Percentiles rank a stretch among this genome's conserved stretches.
Conservation (phyloP, 2,329 filamentous ascomycete genomes). For the Neocucurbitaria cava region DNA sequence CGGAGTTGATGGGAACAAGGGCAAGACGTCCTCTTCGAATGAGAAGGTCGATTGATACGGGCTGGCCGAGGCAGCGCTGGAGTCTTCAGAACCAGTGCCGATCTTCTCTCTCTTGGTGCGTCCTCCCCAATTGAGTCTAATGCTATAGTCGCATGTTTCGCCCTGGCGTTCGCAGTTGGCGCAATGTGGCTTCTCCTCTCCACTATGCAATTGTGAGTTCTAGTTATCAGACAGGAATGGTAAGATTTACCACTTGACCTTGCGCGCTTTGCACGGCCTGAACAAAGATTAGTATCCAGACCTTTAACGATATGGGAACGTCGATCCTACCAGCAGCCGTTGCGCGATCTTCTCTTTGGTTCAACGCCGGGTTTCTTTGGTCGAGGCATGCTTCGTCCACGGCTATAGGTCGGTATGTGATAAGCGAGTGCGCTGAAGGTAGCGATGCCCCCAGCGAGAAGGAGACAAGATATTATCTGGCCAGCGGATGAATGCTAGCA, state of each 20-base stretch:
- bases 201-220: conserved; percentile 53
- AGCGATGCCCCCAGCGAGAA: background rate
- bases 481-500: background rate
- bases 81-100: conserved; percentile 29
- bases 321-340: conserved; percentile 67
- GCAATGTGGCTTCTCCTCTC: conserved; percentile 77
- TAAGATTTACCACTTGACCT: conserved; percentile 71
- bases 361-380: conserved; percentile 70
- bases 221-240: background rate
- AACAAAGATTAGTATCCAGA: conserved; percentile 14
- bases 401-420: background rate
- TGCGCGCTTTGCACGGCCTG: conserved; percentile 81
- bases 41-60: conserved; percentile 39
- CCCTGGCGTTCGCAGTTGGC: conserved; percentile 74
- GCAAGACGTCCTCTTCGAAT: conserved; percentile 33
- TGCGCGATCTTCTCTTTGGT: conserved; percentile 71
- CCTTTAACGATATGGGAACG: background rate
- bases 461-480: conserved; percentile 1
- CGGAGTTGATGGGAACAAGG: conserved; percentile 28
- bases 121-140: conserved; percentile 82
- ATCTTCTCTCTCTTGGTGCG: conserved; percentile 66
- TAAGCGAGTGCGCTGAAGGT: background rate
- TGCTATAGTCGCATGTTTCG: conserved; percentile 80
- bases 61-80: conserved; percentile 33
- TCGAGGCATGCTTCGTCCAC: conserved; percentile 62